These are phyloP conservation scores for Ilex aquifolium DNA, from an alignment of 257 asterid species.

Conservation along the genomic window DNA sequence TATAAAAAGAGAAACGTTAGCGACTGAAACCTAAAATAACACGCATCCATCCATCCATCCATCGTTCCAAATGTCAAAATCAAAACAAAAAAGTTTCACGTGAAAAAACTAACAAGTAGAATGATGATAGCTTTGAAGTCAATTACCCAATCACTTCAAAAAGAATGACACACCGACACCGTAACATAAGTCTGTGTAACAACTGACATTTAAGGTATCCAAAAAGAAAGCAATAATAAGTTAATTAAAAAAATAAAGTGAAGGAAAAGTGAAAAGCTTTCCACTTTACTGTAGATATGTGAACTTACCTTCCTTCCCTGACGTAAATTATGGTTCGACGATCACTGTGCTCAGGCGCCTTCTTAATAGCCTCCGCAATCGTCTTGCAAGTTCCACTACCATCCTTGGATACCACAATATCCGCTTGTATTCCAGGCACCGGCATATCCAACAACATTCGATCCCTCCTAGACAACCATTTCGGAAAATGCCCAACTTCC, in stretches of 20 bases:
- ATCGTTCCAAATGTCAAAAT: no score
- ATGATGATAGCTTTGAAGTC: no score
- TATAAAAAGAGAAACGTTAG: no score
- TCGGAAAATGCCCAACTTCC: slow-evolving; percentile 44
- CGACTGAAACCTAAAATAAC: no score
- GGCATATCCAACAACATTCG: slow-evolving; percentile 50
- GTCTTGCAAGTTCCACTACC: slow-evolving; percentile 87
- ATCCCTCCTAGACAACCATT: slow-evolving; percentile 66
- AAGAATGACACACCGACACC: slow-evolving; percentile 6
- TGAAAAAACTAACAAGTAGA: no score
- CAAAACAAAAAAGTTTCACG: no score
- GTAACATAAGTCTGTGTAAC: background rate
- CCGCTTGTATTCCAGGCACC: slow-evolving; percentile 46
- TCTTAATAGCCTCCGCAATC: slow-evolving; percentile 78
- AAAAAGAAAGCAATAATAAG: background rate
- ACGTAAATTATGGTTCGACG: slow-evolving; percentile 82
- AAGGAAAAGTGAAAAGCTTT: background rate
- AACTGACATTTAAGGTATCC: background rate
- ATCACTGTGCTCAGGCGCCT: slow-evolving; percentile 65
- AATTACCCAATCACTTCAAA: no score
- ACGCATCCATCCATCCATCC: no score
- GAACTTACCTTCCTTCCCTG: slow-evolving; percentile 93
- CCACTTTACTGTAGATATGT: slow-evolving; percentile 3
- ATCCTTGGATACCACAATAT: slow-evolving; percentile 58
- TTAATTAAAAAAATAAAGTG: background rate